Evolutionary conservation across 1,284 basidiomycete species (phyloP), one percentile per base, ranked within the genome.

Genomic region (Golubevia pallescens): DNA sequence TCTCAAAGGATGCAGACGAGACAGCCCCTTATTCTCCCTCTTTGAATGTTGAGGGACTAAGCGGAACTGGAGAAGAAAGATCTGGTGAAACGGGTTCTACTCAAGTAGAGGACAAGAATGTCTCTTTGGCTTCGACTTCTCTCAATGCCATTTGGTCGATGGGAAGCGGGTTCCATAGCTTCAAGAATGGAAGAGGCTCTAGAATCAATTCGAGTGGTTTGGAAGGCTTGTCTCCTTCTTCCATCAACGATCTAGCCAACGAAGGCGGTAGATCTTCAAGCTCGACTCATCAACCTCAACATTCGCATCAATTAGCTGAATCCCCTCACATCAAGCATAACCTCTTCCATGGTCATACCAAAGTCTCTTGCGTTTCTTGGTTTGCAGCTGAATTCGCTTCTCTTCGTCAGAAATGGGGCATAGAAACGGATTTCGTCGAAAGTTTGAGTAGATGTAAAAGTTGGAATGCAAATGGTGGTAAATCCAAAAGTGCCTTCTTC

Each of bases 321-420:
- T 70, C 74, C 28, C 72, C 73, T 19, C 78, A 80, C 67, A 70
- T 80, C 68, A 80, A 80, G 68, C 78, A 80, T 62, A 79, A 65
- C 8, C 42, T 80, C 48, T 28, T 71, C 16, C 77, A 74, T 20
- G 71, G 75, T 55, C 65, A 53, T 48, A 72, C 72, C 24, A 81
- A 81, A 66, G 69, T 81, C 58, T 79, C 78, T 7, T 81, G 78
- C 63, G 71, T 77, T 34, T 73, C 76, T 10, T 81, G 78, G 78
- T 79, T 79, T 53, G 78, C 78, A n/a, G 74, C 75, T 55, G 77
- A 79, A 54, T 81, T 81, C 69, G 69, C 73, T 6, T 69, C 71
- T 32, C 65, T 81, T 24, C 74, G 78, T 5, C 63, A 70, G 34
- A 62, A 63, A 42, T 81, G 78, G 78, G 77, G 75, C 1, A 65